These are phyloP conservation scores for Perkinsus marinus DNA, from an alignment of 169 alveolate genomes.

Conservation along the genomic window DNA sequence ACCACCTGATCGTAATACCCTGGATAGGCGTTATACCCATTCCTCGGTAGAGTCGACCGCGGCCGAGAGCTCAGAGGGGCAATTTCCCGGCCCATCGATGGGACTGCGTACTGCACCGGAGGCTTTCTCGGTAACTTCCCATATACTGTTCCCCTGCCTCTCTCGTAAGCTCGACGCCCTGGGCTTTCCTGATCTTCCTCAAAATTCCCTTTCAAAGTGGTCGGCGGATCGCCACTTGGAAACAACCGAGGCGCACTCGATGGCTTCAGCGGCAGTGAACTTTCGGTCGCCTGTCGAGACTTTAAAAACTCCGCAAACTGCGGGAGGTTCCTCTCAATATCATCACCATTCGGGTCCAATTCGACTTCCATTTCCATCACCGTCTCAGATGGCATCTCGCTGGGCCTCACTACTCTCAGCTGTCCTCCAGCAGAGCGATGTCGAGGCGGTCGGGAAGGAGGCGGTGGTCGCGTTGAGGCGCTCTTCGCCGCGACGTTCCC, in stretches of 20 bases:
- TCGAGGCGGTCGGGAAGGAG: not conserved
- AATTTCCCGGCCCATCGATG: not conserved
- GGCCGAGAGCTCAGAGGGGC: not conserved
- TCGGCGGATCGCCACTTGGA: too few species aligned
- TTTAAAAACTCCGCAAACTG: not conserved
- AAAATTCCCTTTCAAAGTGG: not conserved
- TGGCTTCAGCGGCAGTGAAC: not conserved
- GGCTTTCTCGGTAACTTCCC: not conserved
- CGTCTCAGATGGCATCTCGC: not conserved
- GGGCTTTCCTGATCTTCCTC: not conserved
- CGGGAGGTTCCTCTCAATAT: not conserved
- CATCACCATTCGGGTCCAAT: not conserved
- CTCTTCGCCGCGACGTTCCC: not conserved
- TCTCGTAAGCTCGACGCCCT: not conserved
- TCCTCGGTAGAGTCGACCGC: not conserved
- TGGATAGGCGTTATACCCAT: not conserved
- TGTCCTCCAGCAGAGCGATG: not conserved
- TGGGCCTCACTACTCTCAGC: not conserved
- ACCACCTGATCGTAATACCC: not conserved
- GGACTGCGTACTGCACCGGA: not conserved
- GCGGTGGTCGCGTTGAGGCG: not conserved
- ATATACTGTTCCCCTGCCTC: not conserved
- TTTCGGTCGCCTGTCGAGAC: not conserved
- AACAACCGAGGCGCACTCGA: not conserved
- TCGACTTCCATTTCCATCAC: not conserved